Base-by-base conservation (phyloP, 306 rosid species). In the Dryas octopetala region DNA sequence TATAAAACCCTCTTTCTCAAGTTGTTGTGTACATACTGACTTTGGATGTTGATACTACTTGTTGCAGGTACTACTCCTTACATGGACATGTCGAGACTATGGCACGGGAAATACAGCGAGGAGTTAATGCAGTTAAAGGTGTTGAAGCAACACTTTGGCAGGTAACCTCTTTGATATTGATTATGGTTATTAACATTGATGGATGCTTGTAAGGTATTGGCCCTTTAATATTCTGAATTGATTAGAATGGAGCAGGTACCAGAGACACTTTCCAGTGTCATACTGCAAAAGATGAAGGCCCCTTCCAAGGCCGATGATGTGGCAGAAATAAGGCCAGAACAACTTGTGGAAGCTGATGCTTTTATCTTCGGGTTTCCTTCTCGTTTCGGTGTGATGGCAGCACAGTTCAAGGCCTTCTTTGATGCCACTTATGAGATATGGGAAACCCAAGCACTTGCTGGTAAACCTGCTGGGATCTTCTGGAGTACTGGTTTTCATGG, bases 401-500 rank as follows among this genome's bases (percentile, higher is more conserved):
- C 96, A n/a, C 98, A 88, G 77, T 71, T 85, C 66, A 90, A 81
- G 83, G 96, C 97, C 73, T 90, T 91, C 85, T 95, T 95, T 71
- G 98, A 90, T 50, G 88, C 93, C 74, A 87, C 96, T 50, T 7
- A 71, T 19, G 88, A 78, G 79, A 59, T 95, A 62, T 90, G 98
- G 98, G 76, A 73, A 76, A 87, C 86, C 23, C 97, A 94, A 90
- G 87, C 91, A 45, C 95, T 94, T 54, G 96, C 98, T 38, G 97
- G 98, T 38, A 94, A 94, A 74, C 98, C 97, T 74, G 98, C 97
- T 47, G 98, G 98, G 74, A 81, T 94, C 79, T 94, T 94, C 77
- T 94, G 96, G 98, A 94, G 98, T 78, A 94, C 96, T 59, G 98
- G 98, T 52, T 94, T 91, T 78, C 84, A 88, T 60, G 97, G 97